Percentiles rank a stretch among this genome's conserved stretches.
These are phyloP conservation scores for Fusarium annulatum DNA, from an alignment of 2,329 filamentous ascomycete genomes.

Conservation along the genomic window DNA sequence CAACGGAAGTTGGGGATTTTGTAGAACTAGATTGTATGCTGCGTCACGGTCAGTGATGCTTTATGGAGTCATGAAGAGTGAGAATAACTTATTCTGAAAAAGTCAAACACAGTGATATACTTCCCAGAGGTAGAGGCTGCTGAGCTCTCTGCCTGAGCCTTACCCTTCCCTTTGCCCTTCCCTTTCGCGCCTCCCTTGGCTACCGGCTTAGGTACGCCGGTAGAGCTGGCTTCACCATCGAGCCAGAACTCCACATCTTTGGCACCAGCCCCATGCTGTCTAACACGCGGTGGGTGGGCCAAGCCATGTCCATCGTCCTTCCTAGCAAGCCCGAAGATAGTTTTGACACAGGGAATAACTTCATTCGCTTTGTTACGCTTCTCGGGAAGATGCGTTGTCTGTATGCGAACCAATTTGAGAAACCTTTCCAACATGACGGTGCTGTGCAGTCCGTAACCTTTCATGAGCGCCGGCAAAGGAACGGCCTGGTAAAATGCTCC, in stretches of 20 bases:
- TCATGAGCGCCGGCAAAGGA: not conserved
- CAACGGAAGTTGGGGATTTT: not conserved
- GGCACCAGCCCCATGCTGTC: not conserved
- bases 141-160: not conserved
- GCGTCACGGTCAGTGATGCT: not conserved
- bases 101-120: not conserved
- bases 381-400: not conserved
- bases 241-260: not conserved
- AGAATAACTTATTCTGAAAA: not conserved
- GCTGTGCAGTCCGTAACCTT: not conserved
- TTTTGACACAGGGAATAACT: not conserved
- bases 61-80: not conserved
- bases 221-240: not conserved
- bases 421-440: not conserved
- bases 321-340: not conserved
- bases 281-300: not conserved
- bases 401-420: not conserved
- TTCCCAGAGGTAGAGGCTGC: not conserved
- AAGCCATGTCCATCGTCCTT: not conserved
- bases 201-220: not conserved
- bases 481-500: not conserved
- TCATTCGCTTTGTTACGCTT: not conserved
- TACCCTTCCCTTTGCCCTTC: not conserved
- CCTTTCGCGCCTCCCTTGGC: not conserved
- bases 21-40: not conserved